Percentiles rank a stretch among this genome's conserved stretches.
phyloP scores from a whole-genome alignment of 345 rosid species.

The Sisymbrium irio region DNA sequence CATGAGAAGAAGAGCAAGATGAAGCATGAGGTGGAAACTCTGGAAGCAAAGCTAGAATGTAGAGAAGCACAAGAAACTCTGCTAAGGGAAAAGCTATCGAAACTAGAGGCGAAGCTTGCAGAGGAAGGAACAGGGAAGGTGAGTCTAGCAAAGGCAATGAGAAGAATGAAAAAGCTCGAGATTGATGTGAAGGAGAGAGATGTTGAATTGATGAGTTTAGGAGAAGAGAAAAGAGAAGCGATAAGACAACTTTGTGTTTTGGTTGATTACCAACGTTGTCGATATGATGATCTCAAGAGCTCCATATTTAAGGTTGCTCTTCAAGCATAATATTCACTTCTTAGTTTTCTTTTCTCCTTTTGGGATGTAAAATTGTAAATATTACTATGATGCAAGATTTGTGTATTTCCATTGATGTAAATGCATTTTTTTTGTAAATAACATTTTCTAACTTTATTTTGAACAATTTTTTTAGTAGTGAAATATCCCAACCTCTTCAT shows the following conservation, averaged over 20 bases:
- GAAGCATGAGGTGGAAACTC: constrained; percentile 29
- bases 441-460: too few relatives aligned
- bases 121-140: constrained; percentile 44
- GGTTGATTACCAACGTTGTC: constrained; percentile 71
- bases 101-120: constrained; percentile 38
- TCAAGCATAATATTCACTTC: constrained; percentile 20
- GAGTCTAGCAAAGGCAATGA: constrained; percentile 32
- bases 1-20: constrained; percentile 33
- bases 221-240: constrained; percentile 84
- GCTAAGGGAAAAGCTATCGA: constrained; percentile 40
- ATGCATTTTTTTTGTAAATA: background rate
- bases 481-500: too few relatives aligned
- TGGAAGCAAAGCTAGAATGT: constrained; percentile 39
- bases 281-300: constrained; percentile 57
- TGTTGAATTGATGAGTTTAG: constrained; percentile 39
- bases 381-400: constrained; percentile 9
- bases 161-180: constrained; percentile 45
- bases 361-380: constrained; percentile 1
- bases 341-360: background rate
- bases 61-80: constrained; percentile 42
- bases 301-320: constrained; percentile 42
- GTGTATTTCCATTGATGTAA: background rate
- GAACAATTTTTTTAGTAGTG: too few relatives aligned
- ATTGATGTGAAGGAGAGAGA: constrained; percentile 47
- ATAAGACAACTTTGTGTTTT: constrained; percentile 85